phyloP scores from a whole-genome alignment of 148 eudicot genomes.

The Spergularia bocconei region DNA sequence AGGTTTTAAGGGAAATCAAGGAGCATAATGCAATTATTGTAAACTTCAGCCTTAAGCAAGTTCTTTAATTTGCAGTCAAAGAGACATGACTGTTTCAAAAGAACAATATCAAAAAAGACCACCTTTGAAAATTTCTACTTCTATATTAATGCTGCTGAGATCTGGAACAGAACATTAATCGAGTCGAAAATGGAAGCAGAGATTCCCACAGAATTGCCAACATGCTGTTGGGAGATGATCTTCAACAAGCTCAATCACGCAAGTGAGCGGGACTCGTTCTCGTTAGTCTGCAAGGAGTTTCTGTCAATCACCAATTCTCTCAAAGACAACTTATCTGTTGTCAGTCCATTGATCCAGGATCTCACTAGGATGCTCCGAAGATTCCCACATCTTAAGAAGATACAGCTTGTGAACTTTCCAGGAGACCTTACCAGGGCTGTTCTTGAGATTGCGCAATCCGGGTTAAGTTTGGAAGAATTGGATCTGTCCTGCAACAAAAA shows the following conservation, averaged over 20 bases:
- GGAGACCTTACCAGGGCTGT: conserved; percentile 25
- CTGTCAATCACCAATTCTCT: conserved; percentile 12
- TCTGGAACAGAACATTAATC: background rate
- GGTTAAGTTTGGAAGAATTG: conserved; percentile 25
- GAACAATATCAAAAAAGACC: background rate
- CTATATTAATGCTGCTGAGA: conserved; percentile 1
- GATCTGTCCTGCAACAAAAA: conserved; percentile 16
- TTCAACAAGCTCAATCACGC: conserved; percentile 6
- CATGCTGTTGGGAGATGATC: conserved; percentile 29
- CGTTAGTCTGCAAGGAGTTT: conserved; percentile 30
- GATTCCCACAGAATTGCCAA: conserved; percentile 6
- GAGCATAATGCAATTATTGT: background rate
- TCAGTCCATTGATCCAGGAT: conserved; percentile 17
- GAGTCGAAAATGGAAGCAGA: conserved; percentile 11
- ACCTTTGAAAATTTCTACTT: background rate
- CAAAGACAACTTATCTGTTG: background rate
- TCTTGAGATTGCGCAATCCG: conserved; percentile 22
- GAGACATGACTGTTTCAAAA: background rate
- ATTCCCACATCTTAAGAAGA: conserved; percentile 17
- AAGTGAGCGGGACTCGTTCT: conserved; percentile 16
- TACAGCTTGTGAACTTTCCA: conserved; percentile 13
- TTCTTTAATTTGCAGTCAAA: background rate
- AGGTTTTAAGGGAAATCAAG: background rate
- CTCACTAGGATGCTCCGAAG: conserved; percentile 25
- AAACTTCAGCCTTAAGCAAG: background rate